Evolutionary conservation across 1,284 basidiomycete species (phyloP).

Genomic region (Chondrostereum purpureum): DNA sequence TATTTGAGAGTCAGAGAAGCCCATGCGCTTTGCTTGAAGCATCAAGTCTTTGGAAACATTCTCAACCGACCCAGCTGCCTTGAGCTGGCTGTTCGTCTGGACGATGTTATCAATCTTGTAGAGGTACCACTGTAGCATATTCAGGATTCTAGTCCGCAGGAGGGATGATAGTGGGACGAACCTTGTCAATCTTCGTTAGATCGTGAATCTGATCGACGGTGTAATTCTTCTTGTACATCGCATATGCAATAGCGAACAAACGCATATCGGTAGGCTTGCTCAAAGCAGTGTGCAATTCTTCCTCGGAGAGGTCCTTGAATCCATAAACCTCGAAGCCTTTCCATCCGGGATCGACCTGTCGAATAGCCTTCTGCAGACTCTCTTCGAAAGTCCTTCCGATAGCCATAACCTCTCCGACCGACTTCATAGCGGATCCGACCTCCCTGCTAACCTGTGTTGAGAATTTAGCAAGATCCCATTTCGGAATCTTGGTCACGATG

Average conservation of each 20-base stretch:
- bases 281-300: slow-evolving; percentile 80
- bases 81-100: slow-evolving; percentile 70
- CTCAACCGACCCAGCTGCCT: slow-evolving; percentile 63
- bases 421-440: slow-evolving; percentile 98
- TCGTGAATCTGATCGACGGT: slow-evolving; percentile 87
- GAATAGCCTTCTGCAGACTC: slow-evolving; percentile 96
- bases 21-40: slow-evolving; percentile 82
- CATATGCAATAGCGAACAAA: slow-evolving; percentile 95
- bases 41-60: slow-evolving; percentile 66
- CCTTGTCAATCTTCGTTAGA: slow-evolving; percentile 96
- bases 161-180: slow-evolving; percentile 20
- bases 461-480: slow-evolving; percentile 99
- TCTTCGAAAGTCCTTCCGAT: slow-evolving; percentile 99
- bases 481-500: slow-evolving; percentile 99
- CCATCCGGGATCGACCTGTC: slow-evolving; percentile 92
- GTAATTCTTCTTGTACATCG: slow-evolving; percentile 93
- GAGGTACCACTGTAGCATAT: slow-evolving; percentile 77
- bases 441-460: slow-evolving; percentile 88
- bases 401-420: slow-evolving; percentile 99
- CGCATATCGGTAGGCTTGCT: slow-evolving; percentile 83
- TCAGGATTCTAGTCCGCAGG: slow-evolving; percentile 1
- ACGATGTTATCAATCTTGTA: slow-evolving; percentile 99
- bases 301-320: slow-evolving; percentile 43
- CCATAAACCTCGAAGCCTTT: slow-evolving; percentile 75
- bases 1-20: slow-evolving; percentile 94